A percentile compares a stretch with the other conserved stretches of the same genome.
phyloP scores from a whole-genome alignment of 495 filamentous ascomycete species.

The Aspergillus cavernicola region DNA sequence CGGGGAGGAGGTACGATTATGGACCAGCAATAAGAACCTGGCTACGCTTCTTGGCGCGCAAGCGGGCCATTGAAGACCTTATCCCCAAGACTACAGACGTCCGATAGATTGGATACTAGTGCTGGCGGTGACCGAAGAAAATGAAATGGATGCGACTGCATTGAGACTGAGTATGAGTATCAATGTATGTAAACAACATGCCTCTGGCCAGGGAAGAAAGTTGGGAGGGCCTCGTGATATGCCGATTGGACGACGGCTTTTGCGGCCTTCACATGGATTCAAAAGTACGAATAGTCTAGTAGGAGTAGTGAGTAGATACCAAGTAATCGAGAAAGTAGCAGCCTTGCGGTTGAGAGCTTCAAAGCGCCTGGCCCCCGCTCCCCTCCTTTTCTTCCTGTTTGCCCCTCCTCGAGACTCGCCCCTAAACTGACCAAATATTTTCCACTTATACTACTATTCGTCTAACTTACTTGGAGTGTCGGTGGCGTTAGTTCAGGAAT shows the following conservation, averaged over 20 bases:
- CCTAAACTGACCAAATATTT: background rate
- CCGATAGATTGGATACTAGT: background rate
- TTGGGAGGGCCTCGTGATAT: conserved; percentile 21
- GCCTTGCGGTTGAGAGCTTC: background rate
- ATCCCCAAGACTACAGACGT: background rate
- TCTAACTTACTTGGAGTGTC: no score
- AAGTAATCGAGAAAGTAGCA: background rate
- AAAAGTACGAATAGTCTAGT: no score
- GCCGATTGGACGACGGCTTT: conserved; percentile 26
- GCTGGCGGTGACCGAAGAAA: background rate
- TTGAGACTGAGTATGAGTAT: background rate
- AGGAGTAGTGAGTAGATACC: no score
- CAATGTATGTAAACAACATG: background rate
- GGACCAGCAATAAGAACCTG: conserved; percentile 44
- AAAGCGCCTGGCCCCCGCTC: background rate
- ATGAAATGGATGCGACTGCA: background rate
- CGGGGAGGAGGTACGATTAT: conserved; percentile 45
- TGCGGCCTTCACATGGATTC: conserved; percentile 5
- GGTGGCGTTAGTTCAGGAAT: background rate
- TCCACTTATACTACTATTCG: background rate
- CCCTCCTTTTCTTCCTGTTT: background rate
- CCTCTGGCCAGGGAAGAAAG: background rate
- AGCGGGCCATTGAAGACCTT: conserved; percentile 30
- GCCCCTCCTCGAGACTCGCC: background rate
- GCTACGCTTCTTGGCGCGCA: conserved; percentile 42